These are phyloP conservation scores for Eurotiales sp. DNA, from an alignment of 2,329 filamentous ascomycete genomes.

Conservation along the genomic window DNA sequence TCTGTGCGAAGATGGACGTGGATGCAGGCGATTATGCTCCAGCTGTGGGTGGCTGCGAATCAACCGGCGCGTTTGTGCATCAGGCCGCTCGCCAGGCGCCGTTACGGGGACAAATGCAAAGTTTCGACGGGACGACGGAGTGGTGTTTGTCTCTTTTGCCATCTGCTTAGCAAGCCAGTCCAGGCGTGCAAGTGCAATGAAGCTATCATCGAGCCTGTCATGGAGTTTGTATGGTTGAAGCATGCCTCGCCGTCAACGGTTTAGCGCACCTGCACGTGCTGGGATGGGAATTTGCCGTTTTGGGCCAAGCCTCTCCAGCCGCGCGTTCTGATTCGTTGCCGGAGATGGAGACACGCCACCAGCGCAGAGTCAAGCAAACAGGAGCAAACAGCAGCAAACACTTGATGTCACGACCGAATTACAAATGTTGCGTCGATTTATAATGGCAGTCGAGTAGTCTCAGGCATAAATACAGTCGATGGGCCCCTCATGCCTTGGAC, in stretches of 20 bases:
- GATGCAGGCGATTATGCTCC: not conserved
- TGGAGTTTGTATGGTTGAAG: too few relatives aligned
- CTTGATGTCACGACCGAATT: too few relatives aligned
- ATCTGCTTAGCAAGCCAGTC: too few relatives aligned
- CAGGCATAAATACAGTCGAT: not conserved
- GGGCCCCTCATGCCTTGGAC: too few relatives aligned
- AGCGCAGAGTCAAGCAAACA: too few relatives aligned
- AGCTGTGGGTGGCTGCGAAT: not conserved
- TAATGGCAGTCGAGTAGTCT: too few relatives aligned
- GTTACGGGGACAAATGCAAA: not conserved
- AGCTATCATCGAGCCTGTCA: not conserved
- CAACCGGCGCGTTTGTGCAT: not conserved
- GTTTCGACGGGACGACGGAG: too few relatives aligned
- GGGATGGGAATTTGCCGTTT: slow-evolving; percentile 3
- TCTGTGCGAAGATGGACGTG: not conserved
- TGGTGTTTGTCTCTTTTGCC: not conserved
- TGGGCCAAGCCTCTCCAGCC: not conserved
- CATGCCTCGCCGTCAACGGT: not conserved
- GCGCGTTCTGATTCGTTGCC: not conserved
- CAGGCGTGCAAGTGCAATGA: not conserved
- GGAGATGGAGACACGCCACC: too few relatives aligned
- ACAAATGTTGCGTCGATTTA: not conserved
- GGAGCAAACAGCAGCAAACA: not conserved
- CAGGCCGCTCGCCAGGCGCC: not conserved
- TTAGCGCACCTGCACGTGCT: not conserved